Base-by-base conservation (phyloP, 129 eudicot genomes). In the Artemisia annua region DNA sequence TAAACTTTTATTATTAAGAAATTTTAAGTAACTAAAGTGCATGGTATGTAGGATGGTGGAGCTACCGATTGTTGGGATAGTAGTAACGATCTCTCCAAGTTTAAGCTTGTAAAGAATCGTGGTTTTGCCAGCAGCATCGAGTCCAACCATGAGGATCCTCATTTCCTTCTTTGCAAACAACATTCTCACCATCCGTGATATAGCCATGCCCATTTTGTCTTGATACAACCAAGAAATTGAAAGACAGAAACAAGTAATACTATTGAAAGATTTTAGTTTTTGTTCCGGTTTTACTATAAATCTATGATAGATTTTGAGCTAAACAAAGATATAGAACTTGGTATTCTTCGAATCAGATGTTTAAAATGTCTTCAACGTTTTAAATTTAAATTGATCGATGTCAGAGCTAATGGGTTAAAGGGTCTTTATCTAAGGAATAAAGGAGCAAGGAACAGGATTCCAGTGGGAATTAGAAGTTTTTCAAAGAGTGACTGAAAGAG, bases 81-180 rank as follows among this genome's bases (percentile, higher is more conserved):
- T 87, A 46, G 91, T 83, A 62, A 87, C 86, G 61, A 90, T 82
- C 71, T 85, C 87, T 59, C 91, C 97, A 13, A 87, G 90, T 71
- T 90, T 90, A 46, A 90, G 81, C 82, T 90, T 87, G 84, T 85
- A 85, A 4, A 87, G 83, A 32, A 90, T 87, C 61, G 96, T 90
- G 60, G 91, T 90, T 85, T 87, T 85, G n/a, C 96, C 90, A 56
- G 96, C 86, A 9, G 87, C 96, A 73, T 89, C 91, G 48, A 89
- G 89, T 43, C 91, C 91, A 15, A 85, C 95, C 95, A 87, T 91
- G 11, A 91, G 71, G 69, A 88, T 91, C 79, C 91, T 84, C 91
- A 87, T 87, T 63, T 87, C 97, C 55, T 83, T 84, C 84, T 80
- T 87, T 5, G 95, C 95, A 78, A 87, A 87, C 43, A 91, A 64